These are phyloP conservation scores for Candida loeiensis DNA, from an alignment of 805 yeast genomes.

Conservation along the genomic window DNA sequence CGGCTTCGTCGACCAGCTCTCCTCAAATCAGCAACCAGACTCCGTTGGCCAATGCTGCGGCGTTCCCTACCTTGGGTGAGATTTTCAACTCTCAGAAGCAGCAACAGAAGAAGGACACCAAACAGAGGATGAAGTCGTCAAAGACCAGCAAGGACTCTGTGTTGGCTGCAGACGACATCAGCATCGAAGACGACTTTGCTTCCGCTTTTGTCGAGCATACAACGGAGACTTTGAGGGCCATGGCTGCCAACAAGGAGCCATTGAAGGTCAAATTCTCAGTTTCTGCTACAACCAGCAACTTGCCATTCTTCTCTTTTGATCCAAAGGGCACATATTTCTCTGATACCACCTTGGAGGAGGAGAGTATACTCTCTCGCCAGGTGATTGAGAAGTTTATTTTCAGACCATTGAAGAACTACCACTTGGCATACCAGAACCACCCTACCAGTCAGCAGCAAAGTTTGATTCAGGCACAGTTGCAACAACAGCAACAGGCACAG, in stretches of 20 bases:
- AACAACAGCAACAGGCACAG: conserved; percentile 24
- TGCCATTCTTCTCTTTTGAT: conserved; percentile 53
- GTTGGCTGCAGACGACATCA: conserved; percentile 46
- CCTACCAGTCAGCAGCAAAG: conserved; percentile 35
- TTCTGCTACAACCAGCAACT: conserved; percentile 13
- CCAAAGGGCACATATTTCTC: conserved; percentile 22
- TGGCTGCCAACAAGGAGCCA: conserved; percentile 34
- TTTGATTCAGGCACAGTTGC: conserved; percentile 29
- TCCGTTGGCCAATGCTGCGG: conserved; percentile 45
- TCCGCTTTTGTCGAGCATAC: conserved; percentile 47
- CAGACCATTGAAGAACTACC: conserved; percentile 43
- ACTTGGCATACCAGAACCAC: conserved; percentile 44
- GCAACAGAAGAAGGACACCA: conserved; percentile 29
- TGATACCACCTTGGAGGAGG: conserved; percentile 35
- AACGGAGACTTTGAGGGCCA: conserved; percentile 37
- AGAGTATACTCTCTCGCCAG: conserved; percentile 34
- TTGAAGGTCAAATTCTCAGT: conserved; percentile 37
- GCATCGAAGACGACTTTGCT: conserved; percentile 45
- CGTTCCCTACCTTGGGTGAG: conserved; percentile 59
- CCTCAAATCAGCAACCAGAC: conserved; percentile 35
- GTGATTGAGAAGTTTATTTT: conserved; percentile 40
- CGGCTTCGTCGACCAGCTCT: conserved; percentile 27
- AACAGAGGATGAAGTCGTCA: conserved; percentile 24
- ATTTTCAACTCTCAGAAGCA: conserved; percentile 36
- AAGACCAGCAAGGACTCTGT: conserved; percentile 31